Evolutionary conservation across 2,329 filamentous ascomycete species (phyloP).

Genomic region (Pseudogymnoascus sp.): DNA sequence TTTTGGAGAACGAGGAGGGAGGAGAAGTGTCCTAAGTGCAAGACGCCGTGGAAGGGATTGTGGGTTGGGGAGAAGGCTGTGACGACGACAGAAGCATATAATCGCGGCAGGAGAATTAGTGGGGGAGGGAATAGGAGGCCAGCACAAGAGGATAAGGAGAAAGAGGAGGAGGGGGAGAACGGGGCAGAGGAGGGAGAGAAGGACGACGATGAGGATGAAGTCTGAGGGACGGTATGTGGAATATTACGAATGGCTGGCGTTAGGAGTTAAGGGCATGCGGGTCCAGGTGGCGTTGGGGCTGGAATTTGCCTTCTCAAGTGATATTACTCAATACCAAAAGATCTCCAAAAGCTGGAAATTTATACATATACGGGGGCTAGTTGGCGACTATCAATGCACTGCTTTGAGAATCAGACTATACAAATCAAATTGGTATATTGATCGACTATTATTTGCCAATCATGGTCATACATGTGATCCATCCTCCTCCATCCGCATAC

Average conservation of each 20-base stretch:
- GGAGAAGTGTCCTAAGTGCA: constrained; percentile 59
- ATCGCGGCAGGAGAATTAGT: constrained; percentile 10
- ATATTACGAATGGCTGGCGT: not conserved
- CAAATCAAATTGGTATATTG: constrained; percentile 4
- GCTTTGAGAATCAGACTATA: not conserved
- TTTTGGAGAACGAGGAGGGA: constrained; percentile 62
- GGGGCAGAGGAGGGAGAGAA: constrained; percentile 15
- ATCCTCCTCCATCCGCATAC: not conserved
- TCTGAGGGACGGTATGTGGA: not conserved
- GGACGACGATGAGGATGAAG: not conserved
- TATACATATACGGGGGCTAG: not conserved
- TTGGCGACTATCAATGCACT: not conserved
- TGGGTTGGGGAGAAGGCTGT: constrained; percentile 30
- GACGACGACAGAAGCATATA: constrained; percentile 20
- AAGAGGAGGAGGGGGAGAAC: constrained; percentile 15
- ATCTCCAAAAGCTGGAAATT: not conserved
- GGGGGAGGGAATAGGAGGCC: constrained; percentile 14
- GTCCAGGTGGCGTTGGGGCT: not conserved
- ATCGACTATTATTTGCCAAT: constrained; percentile 1
- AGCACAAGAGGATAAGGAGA: constrained; percentile 14
- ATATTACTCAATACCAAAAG: not conserved
- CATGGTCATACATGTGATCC: constrained; percentile 2
- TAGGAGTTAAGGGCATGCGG: not conserved
- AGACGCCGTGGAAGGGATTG: constrained; percentile 40
- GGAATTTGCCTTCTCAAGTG: too few species aligned